phyloP scores from a whole-genome alignment of 208 protist species.

The Blastocrithidia nonstop region DNA sequence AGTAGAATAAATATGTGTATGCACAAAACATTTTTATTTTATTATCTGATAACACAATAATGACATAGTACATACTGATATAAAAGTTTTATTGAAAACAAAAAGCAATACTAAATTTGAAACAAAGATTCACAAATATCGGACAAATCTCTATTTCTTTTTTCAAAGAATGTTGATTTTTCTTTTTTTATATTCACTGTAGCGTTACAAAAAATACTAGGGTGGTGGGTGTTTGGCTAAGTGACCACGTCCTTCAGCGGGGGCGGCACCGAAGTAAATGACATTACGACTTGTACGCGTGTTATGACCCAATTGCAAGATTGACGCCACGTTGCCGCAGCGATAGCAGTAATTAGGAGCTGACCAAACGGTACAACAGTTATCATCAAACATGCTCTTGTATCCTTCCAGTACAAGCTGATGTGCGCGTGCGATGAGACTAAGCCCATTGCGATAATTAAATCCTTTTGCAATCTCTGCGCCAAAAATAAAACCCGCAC shows the following conservation, averaged over 20 bases:
- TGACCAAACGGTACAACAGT: conserved; percentile 91
- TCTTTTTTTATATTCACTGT: too few species aligned
- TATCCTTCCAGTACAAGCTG: conserved; percentile 90
- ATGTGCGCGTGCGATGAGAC: conserved; percentile 80
- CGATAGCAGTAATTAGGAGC: conserved; percentile 93
- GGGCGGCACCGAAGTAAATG: conserved; percentile 63
- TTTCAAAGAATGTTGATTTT: too few species aligned
- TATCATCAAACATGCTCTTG: conserved; percentile 87
- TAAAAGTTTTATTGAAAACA: too few species aligned
- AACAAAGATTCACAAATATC: too few species aligned
- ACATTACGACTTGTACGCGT: conserved; percentile 46
- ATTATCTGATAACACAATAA: too few species aligned
- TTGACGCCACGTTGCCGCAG: conserved; percentile 90
- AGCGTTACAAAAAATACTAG: conserved; percentile 70
- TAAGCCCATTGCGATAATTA: conserved; percentile 73
- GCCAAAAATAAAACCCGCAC: conserved; percentile 82
- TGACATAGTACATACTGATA: too few species aligned
- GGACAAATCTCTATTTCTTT: too few species aligned
- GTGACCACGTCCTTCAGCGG: conserved; percentile 58
- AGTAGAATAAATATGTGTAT: too few species aligned
- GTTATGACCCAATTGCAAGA: conserved; percentile 85
- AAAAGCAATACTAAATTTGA: too few species aligned
- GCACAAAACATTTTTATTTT: too few species aligned
- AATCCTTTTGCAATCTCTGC: conserved; percentile 60
- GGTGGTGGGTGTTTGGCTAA: conserved; percentile 75